Percentiles rank a stretch among this genome's conserved stretches.
Conservation (phyloP, 1,284 basidiomycete species). For the Vanrija sp. region DNA sequence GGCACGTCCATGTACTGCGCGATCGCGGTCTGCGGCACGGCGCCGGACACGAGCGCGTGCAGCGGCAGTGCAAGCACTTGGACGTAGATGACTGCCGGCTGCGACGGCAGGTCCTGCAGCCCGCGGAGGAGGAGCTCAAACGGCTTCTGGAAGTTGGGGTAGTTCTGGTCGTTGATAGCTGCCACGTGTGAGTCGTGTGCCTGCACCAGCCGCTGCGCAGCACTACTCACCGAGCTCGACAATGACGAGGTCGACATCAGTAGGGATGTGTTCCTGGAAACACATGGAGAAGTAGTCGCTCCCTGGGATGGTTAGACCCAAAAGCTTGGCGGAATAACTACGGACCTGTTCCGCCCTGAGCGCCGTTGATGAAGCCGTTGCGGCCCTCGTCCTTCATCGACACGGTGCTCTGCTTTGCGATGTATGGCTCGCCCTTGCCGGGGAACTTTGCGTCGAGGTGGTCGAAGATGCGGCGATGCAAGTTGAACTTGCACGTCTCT, state of each 20-base stretch:
- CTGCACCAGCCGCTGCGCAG: background rate
- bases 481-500: slow-evolving; percentile 19
- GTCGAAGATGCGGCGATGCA: slow-evolving; percentile 39
- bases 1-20: slow-evolving; percentile 44
- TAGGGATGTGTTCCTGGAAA: slow-evolving; percentile 25
- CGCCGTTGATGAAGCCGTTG: slow-evolving; percentile 34
- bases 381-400: background rate
- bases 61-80: background rate
- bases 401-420: background rate
- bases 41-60: no score
- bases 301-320: slow-evolving; percentile 10
- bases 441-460: slow-evolving; percentile 38
- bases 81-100: slow-evolving; percentile 5
- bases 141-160: background rate
- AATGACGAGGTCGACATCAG: slow-evolving; percentile 31
- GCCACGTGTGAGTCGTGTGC: background rate
- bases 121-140: slow-evolving; percentile 13
- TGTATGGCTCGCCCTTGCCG: background rate
- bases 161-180: slow-evolving; percentile 33
- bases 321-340: no score
- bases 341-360: background rate
- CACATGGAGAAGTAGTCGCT: slow-evolving; percentile 34
- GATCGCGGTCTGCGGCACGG: slow-evolving; percentile 15
- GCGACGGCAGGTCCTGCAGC: background rate
- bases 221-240: slow-evolving; percentile 26